Evolutionary conservation across 106 monocot species (phyloP).

Genomic region (Hemerocallis citrina): DNA sequence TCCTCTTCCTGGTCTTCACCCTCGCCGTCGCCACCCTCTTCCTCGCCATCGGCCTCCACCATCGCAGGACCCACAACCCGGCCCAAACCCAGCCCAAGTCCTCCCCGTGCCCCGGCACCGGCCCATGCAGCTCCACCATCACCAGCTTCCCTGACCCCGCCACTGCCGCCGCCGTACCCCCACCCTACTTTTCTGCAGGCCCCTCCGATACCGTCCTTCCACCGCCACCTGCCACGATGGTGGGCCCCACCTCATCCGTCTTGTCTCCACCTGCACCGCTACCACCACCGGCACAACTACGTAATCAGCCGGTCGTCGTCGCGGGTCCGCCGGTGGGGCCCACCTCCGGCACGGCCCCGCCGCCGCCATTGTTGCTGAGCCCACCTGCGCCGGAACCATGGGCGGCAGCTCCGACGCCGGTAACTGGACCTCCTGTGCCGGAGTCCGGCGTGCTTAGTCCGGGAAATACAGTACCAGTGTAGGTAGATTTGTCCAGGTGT

Average conservation of each 20-base stretch:
- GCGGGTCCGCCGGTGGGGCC: background rate
- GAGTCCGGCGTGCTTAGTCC: constrained; percentile 5
- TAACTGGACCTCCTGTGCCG: constrained; percentile 13
- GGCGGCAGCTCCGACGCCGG: background rate
- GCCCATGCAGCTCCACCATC: constrained; percentile 2
- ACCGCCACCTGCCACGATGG: background rate
- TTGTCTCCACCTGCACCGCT: no score
- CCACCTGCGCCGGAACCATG: background rate
- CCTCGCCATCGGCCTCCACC: constrained; percentile 47
- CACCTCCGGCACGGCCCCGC: background rate
- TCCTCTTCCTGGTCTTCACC: constrained; percentile 48
- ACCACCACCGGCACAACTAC: background rate
- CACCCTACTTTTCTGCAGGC: background rate
- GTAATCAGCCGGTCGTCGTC: background rate
- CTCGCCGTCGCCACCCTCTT: constrained; percentile 38
- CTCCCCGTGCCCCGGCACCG: constrained; percentile 1
- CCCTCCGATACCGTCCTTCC: constrained; percentile 3
- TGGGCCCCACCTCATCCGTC: background rate
- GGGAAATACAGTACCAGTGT: no score
- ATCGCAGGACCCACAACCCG: constrained; percentile 19
- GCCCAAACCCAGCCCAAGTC: background rate
- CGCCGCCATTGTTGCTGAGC: background rate
- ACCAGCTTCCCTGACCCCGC: constrained; percentile 12
- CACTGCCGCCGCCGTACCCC: constrained; percentile 8
- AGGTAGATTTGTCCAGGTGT: no score